phyloP scores from a whole-genome alignment of 2,329 filamentous ascomycete species.

The Aspergillus flavus region DNA sequence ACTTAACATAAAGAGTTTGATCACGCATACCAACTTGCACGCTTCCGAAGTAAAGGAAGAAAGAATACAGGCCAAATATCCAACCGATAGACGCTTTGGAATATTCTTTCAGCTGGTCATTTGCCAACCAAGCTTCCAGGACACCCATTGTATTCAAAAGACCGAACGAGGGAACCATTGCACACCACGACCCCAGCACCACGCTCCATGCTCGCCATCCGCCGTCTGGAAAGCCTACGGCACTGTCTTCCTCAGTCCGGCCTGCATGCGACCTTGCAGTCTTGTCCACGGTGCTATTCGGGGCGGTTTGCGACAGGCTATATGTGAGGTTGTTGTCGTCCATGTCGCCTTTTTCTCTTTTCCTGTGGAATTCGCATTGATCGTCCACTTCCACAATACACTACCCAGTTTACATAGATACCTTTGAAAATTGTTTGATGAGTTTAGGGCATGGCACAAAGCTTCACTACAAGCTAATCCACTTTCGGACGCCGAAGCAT shows the following conservation, averaged over 20 bases:
- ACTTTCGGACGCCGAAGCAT: not conserved
- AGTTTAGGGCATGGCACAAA: not conserved
- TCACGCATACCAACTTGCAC: not conserved
- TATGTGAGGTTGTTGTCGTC: not conserved
- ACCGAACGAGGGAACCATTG: not conserved
- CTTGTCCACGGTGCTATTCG: not conserved
- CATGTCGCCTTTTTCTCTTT: not conserved
- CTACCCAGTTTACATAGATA: not conserved
- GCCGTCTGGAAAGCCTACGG: not conserved
- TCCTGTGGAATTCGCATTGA: not conserved
- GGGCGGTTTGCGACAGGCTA: not conserved
- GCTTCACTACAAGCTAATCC: not conserved
- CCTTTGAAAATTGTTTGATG: not conserved
- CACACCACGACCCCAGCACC: not conserved
- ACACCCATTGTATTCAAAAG: conserved; percentile 4
- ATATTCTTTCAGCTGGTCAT: not conserved
- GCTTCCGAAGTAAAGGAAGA: conserved; percentile 6
- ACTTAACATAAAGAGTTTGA: too few relatives aligned
- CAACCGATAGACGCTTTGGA: conserved; percentile 1
- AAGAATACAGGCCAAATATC: conserved; percentile 1
- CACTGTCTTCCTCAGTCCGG: not conserved
- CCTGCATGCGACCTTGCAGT: not conserved
- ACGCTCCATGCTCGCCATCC: not conserved
- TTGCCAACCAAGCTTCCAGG: not conserved
- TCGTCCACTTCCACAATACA: too few relatives aligned